Conservation (phyloP, 2,329 filamentous ascomycete genomes). For the Aspergillus puulaauensis region DNA sequence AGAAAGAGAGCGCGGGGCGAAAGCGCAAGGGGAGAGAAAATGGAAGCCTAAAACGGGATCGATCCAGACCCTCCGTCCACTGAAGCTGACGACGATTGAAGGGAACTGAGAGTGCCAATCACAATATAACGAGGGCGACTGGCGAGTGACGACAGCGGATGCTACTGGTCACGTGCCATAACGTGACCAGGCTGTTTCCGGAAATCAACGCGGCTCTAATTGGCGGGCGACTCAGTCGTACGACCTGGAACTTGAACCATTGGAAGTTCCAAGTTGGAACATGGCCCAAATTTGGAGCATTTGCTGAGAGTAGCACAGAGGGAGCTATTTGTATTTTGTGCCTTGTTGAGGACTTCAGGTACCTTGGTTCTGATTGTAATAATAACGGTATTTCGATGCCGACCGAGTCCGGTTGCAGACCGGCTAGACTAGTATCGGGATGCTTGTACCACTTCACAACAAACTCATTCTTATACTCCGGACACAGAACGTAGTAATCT, state of each 20-base stretch:
- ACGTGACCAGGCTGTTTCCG: conserved; percentile 4
- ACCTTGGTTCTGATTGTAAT: conserved; percentile 5
- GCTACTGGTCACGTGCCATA: background rate
- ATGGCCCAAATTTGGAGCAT: background rate
- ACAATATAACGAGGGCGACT: conserved; percentile 6
- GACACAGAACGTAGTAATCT: background rate
- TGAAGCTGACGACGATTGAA: conserved; percentile 13
- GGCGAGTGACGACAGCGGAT: background rate
- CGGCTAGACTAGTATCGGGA: background rate
- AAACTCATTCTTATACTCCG: background rate
- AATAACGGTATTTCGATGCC: conserved; percentile 3
- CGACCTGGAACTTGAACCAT: background rate
- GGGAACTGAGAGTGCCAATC: conserved; percentile 4
- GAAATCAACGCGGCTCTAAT: background rate
- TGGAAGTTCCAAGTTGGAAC: background rate
- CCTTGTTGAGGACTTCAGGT: background rate
- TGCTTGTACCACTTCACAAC: background rate
- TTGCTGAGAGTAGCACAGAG: background rate
- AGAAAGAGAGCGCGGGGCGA: conserved; percentile 3
- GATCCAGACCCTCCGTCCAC: background rate
- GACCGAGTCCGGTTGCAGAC: conserved; percentile 1
- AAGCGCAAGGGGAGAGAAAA: conserved; percentile 8
- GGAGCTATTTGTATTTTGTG: background rate
- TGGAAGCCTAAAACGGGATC: conserved; percentile 6
- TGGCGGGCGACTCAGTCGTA: background rate